These are phyloP conservation scores for Coemansia sp. DNA, from an alignment of 192 early-diverging fungal genomes.

Conservation along the genomic window DNA sequence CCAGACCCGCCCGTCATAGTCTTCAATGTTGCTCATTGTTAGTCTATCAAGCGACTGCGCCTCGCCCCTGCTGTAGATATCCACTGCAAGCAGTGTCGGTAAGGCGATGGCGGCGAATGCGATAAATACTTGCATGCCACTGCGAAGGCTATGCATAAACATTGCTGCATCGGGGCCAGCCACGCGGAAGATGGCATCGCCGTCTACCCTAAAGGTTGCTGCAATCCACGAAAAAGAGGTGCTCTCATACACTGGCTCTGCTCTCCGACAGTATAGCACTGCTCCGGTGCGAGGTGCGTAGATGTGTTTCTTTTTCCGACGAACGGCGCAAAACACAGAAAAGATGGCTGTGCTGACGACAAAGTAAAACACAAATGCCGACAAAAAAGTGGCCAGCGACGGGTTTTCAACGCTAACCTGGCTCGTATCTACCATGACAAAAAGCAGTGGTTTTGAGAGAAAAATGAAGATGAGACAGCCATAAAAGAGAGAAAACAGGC, in stretches of 20 bases:
- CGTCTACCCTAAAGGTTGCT: neutral
- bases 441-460: too few species aligned
- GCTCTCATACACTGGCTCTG: constrained; percentile 1
- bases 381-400: constrained; percentile 4
- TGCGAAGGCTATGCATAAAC: constrained; percentile 10
- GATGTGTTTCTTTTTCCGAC: neutral
- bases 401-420: constrained; percentile 1
- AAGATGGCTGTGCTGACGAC: neutral
- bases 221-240: neutral
- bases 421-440: constrained; percentile 3
- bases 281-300: constrained; percentile 1
- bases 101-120: neutral
- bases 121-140: neutral
- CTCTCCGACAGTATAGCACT: neutral
- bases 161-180: constrained; percentile 12
- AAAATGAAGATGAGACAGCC: neutral
- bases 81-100: neutral
- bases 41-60: neutral
- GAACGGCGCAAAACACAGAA: neutral
- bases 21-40: constrained; percentile 9
- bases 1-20: constrained; percentile 7
- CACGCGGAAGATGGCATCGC: neutral
- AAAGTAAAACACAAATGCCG: constrained; percentile 7
- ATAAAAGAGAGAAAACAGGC: neutral
- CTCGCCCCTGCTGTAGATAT: neutral